Percentiles rank a stretch among this genome's conserved stretches.
These are phyloP conservation scores for Ustilago hordei DNA, from an alignment of 1,284 basidiomycete species.

Conservation along the genomic window DNA sequence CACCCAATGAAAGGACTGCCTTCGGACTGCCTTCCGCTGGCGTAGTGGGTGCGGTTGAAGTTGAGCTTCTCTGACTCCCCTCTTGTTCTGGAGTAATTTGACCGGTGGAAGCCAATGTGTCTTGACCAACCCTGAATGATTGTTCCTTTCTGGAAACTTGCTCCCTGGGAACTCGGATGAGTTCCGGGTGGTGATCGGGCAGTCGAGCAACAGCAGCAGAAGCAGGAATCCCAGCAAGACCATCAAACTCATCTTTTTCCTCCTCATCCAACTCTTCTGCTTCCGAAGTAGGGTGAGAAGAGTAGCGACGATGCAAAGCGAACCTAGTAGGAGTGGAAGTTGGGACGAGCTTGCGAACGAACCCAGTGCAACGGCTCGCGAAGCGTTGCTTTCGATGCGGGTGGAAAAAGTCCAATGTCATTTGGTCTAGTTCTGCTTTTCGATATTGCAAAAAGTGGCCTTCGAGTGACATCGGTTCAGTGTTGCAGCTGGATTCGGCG, in stretches of 20 bases:
- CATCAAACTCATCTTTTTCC: slow-evolving; percentile 69
- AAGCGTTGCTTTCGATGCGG: slow-evolving; percentile 69
- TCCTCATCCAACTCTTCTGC: slow-evolving; percentile 66
- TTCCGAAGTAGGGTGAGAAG: neutral
- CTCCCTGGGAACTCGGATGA: slow-evolving; percentile 3
- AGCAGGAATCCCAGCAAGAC: slow-evolving; percentile 61
- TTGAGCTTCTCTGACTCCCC: slow-evolving; percentile 19
- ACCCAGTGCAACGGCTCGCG: slow-evolving; percentile 70
- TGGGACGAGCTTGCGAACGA: slow-evolving; percentile 71
- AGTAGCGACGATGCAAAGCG: slow-evolving; percentile 64
- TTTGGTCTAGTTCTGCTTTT: slow-evolving; percentile 71
- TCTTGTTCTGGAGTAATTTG: neutral
- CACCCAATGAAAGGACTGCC: slow-evolving; percentile 30
- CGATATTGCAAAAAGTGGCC: slow-evolving; percentile 66
- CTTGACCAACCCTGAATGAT: slow-evolving; percentile 21
- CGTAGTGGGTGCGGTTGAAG: slow-evolving; percentile 36
- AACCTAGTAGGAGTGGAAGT: slow-evolving; percentile 70
- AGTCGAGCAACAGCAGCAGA: slow-evolving; percentile 38
- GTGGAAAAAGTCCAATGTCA: slow-evolving; percentile 72
- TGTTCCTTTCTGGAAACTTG: neutral
- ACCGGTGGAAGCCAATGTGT: slow-evolving; percentile 20
- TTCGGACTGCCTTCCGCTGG: slow-evolving; percentile 23
- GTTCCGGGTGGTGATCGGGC: slow-evolving; percentile 26
- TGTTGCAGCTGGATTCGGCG: slow-evolving; percentile 27
- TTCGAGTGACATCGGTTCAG: slow-evolving; percentile 30